Percentiles rank a stretch among this genome's conserved stretches.
These are phyloP conservation scores for Zychaea mexicana DNA, from an alignment of 371 early-diverging fungal species.

Conservation along the genomic window DNA sequence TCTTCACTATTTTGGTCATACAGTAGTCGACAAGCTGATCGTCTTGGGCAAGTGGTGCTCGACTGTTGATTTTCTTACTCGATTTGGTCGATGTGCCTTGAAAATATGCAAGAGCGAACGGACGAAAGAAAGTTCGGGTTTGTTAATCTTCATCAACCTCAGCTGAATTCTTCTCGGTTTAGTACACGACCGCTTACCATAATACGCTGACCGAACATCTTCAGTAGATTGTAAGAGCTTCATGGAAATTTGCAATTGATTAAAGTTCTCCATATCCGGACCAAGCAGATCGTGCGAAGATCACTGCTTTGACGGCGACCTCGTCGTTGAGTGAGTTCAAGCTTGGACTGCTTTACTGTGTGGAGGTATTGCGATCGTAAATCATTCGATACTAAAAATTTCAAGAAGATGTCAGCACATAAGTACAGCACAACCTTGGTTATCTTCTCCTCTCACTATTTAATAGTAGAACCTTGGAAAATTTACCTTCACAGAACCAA, in stretches of 20 bases:
- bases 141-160: too few relatives aligned
- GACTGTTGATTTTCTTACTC: constrained; percentile 56
- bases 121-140: background rate
- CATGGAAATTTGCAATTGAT: constrained; percentile 42
- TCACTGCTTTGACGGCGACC: constrained; percentile 21
- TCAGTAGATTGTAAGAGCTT: constrained; percentile 74
- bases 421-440: too few relatives aligned
- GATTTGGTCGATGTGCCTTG: constrained; percentile 81
- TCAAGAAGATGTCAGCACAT: background rate
- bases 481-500: background rate
- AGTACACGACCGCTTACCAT: too few relatives aligned
- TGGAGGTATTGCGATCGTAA: constrained; percentile 16
- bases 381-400: constrained; percentile 10
- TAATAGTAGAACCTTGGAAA: too few relatives aligned
- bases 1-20: constrained; percentile 88
- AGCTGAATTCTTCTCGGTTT: background rate
- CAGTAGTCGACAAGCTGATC: constrained; percentile 60
- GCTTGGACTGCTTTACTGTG: constrained; percentile 3
- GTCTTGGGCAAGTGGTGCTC: constrained; percentile 69
- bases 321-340: constrained; percentile 12
- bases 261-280: constrained; percentile 13
- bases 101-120: too few relatives aligned
- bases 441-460: too few relatives aligned
- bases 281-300: constrained; percentile 18
- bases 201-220: constrained; percentile 79